Conservation (phyloP, 2,329 filamentous ascomycete genomes). For the Blastomyces gilchristii region DNA sequence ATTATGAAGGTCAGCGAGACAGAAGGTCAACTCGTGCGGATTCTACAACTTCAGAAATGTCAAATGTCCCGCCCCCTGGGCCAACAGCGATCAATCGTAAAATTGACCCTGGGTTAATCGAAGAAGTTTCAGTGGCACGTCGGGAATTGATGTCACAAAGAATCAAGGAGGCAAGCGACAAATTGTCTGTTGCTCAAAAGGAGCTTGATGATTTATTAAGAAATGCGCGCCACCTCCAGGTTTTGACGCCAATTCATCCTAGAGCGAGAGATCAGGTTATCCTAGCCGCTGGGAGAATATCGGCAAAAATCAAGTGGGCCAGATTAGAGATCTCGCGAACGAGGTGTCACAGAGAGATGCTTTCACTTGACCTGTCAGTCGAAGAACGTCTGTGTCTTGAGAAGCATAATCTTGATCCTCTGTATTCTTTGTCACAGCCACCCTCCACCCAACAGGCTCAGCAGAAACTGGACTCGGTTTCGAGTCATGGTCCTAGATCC, state of each 20-base stretch:
- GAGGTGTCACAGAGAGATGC: slow-evolving; percentile 80
- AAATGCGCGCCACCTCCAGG: slow-evolving; percentile 80
- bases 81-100: slow-evolving; percentile 63
- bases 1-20: slow-evolving; percentile 61
- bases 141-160: slow-evolving; percentile 73
- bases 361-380: slow-evolving; percentile 75
- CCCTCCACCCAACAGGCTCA: slow-evolving; percentile 16
- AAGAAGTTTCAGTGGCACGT: slow-evolving; percentile 74
- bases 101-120: slow-evolving; percentile 71
- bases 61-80: slow-evolving; percentile 52
- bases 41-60: slow-evolving; percentile 43
- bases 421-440: slow-evolving; percentile 10
- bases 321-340: slow-evolving; percentile 86
- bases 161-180: slow-evolving; percentile 73
- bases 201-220: slow-evolving; percentile 73
- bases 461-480: slow-evolving; percentile 13
- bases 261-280: slow-evolving; percentile 80
- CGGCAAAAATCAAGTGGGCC: slow-evolving; percentile 88
- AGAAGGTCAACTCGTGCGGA: slow-evolving; percentile 58
- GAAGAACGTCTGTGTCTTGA: slow-evolving; percentile 38
- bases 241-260: slow-evolving; percentile 82
- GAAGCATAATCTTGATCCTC: slow-evolving; percentile 24
- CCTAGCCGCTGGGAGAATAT: slow-evolving; percentile 70
- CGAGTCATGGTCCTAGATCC: slow-evolving; percentile 19
- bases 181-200: slow-evolving; percentile 60